Conservation (phyloP, 345 rosid species). For the Sapria himalayana region DNA sequence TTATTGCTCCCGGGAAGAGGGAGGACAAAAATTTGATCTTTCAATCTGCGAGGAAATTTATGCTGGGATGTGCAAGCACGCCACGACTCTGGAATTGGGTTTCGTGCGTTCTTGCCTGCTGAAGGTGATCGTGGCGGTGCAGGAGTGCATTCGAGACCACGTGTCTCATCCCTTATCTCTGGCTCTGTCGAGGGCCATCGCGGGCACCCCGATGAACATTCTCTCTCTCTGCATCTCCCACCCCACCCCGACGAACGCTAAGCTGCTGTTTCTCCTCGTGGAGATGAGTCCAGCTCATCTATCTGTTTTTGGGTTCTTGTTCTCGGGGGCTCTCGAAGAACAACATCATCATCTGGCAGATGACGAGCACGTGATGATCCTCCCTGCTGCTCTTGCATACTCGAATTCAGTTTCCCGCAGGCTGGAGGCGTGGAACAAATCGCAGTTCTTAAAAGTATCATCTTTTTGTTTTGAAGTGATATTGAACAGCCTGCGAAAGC, state of each 20-base stretch:
- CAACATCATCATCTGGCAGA: constrained; percentile 18
- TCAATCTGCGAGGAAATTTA: constrained; percentile 43
- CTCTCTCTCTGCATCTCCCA: constrained; percentile 34
- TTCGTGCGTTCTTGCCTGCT: constrained; percentile 46
- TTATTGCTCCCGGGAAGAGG: constrained; percentile 35
- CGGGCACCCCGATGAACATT: constrained; percentile 36
- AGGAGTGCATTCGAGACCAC: constrained; percentile 14
- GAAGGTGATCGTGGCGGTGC: constrained; percentile 27
- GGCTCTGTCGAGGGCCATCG: constrained; percentile 26
- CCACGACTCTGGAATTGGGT: constrained; percentile 22
- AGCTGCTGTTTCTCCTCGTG: constrained; percentile 35
- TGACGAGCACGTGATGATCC: constrained; percentile 40
- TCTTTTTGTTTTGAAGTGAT: constrained; percentile 36
- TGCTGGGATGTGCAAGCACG: constrained; percentile 28
- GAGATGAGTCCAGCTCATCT: constrained; percentile 58
- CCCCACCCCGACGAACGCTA: constrained; percentile 35
- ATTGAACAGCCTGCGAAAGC: constrained; percentile 27
- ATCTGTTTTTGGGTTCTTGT: constrained; percentile 39
- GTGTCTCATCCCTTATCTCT: constrained; percentile 38
- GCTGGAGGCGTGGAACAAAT: constrained; percentile 21
- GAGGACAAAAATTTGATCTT: constrained; percentile 22
- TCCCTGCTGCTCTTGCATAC: constrained; percentile 51
- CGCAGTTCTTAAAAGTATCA: constrained; percentile 21
- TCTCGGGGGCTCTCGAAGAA: constrained; percentile 16
- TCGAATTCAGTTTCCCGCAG: constrained; percentile 20